Base-by-base conservation (phyloP, 1,139 yeast species). In the Wickerhamomyces sp. region DNA sequence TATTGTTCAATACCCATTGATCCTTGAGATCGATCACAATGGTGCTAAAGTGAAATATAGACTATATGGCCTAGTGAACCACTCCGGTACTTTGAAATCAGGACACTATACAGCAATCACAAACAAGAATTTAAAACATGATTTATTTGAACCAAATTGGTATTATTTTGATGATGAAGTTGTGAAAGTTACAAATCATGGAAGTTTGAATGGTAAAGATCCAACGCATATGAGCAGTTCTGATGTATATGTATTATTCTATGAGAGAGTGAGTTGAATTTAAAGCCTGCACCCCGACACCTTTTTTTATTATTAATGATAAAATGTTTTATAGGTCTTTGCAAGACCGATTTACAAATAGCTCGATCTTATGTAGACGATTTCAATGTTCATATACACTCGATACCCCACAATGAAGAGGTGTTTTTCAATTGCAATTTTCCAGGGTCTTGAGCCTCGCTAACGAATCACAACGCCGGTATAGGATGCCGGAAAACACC, bases 91-190 rank as follows among this genome's bases (percentile, higher is more conserved):
- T 38, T 61, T 82, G 40, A 75, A 76, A 42, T 75, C 82, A 39
- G 93, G 93, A 0, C 93, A 83, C 55, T 83, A 83, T 51, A 82
- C 88, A 1, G 62, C 88, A 0, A 62, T 75, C 38, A 78, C 81
- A 1, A 70, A 79, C 48, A 81, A 81, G 54, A 39, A 58, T 43
- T 40, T 51, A 24, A 34, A 47, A 22, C 62, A 62, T 49, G 58
- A 55, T 33, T 36, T 59, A 32, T 36, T 48, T 2, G 39, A 57
- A 2, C 65, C 64, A 44, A 57, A 70, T 46, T 82, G 91, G 91
- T 78, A 82, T 51, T 70, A 72, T 40, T 83, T 82, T 56, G 91
- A 83, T 51, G 93, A 83, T 55, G 87, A 77, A 40, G 59, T 62
- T 29, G 78, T 79, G 2, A 70, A 70, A 37, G 65, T 66, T 8